Conservation (phyloP, 345 rosid species). For the Raphanus sativus region DNA sequence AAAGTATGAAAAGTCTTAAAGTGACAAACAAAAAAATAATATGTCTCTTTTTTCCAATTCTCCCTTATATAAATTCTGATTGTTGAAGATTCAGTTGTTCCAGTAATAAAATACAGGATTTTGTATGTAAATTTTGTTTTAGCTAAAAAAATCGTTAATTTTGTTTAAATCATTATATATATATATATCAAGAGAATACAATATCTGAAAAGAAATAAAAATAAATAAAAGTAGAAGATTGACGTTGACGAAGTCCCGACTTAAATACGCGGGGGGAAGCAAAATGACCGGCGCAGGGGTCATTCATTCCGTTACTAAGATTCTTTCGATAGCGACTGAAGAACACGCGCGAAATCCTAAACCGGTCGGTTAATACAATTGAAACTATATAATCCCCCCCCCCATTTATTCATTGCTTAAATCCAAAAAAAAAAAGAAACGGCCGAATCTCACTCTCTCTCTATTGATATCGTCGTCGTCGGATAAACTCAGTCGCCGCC, state of each 20-base stretch:
- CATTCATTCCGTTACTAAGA: slow-evolving; percentile 10
- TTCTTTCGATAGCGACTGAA: slow-evolving; percentile 22
- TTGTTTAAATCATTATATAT: not conserved
- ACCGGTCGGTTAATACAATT: not conserved
- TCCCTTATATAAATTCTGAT: not conserved
- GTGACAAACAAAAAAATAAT: no score
- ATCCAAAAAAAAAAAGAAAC: slow-evolving; percentile 22
- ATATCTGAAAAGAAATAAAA: not conserved
- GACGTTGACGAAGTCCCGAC: slow-evolving; percentile 25
- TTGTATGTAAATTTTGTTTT: not conserved
- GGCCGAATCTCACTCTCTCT: slow-evolving; percentile 23
- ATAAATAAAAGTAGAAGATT: not conserved
- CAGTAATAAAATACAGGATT: not conserved
- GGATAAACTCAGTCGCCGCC: slow-evolving; percentile 24
- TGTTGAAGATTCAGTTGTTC: not conserved
- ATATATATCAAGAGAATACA: not conserved
- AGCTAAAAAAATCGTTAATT: not conserved
- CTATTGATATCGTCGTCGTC: not conserved
- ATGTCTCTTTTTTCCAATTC: no score
- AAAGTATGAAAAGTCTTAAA: no score
- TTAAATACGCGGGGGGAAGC: slow-evolving; percentile 12
- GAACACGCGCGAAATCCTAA: slow-evolving; percentile 30
- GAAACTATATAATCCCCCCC: not conserved
- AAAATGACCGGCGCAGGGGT: slow-evolving; percentile 12
- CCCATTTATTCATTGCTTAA: not conserved